Base-by-base conservation (phyloP, 495 filamentous ascomycete species). In the Parachaetomium inaequale region DNA sequence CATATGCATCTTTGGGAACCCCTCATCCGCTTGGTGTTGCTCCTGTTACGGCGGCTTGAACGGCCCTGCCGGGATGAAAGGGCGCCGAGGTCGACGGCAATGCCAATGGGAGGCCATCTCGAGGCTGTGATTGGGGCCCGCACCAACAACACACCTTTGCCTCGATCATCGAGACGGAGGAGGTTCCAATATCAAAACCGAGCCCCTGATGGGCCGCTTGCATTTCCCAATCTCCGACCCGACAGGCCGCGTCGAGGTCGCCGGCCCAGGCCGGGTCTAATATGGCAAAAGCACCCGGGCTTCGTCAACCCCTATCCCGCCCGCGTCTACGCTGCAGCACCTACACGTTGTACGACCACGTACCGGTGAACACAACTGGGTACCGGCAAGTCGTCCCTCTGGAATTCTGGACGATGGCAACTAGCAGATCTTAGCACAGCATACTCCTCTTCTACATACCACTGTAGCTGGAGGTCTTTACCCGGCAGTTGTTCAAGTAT, bases 1-100 rank as follows among this genome's bases (percentile, higher is more conserved):
- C n/a, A 29, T 21, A 69, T 63, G 69, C 67, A 69, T 29, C 42
- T n/a, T 67, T 68, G 67, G 69, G 67, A 68, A 72, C 64, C 69
- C 69, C 69, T 68, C 65, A 50, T 50, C 40, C n/a, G 42, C 36
- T 42, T 55, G 52, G 52, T 31, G 28, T 26, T 31, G 36, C 15
- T 28, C n/a, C 34, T 55, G 43, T 25, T 23, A 17, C 46, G 29
- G 25, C 55, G 52, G 45, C 26, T 49, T 26, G 19, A 23, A 45
- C 52, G 19, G 40, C 11, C 12, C n/a, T 32, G 51, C 26, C 31
- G 36, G 36, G 25, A 28, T 28, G 14, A 28, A 34, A 28, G 21
- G 36, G 52, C 5, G 14, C n/a, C 26, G 19, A 17, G 15, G 34
- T n/a, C 7, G 34, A 60, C 45, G 46, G 31, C 31, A 55, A 28